Conservation (phyloP, 225 moss, liverwort and hornwort species). For the Lunularia cruciata region DNA sequence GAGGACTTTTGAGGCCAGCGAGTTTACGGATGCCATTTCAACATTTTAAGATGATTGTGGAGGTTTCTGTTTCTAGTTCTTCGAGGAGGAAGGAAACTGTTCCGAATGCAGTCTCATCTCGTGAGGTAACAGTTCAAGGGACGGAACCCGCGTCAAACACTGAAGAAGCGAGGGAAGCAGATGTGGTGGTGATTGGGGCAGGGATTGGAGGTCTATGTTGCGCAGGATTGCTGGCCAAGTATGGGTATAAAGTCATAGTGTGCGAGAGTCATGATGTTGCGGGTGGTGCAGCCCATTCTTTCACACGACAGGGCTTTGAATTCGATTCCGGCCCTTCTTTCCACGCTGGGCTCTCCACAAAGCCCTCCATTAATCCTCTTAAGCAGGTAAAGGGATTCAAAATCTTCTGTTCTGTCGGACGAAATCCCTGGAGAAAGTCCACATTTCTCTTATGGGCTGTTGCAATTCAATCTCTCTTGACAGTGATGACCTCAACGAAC, state of each 20-base stretch:
- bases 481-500: too few relatives aligned
- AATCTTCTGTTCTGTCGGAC: background rate
- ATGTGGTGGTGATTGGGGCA: slow-evolving; percentile 79
- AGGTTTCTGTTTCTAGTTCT: slow-evolving; percentile 1
- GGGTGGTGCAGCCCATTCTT: slow-evolving; percentile 75
- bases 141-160: slow-evolving; percentile 2
- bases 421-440: background rate
- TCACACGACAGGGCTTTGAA: slow-evolving; percentile 62
- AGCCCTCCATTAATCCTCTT: slow-evolving; percentile 81
- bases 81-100: background rate
- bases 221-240: slow-evolving; percentile 65
- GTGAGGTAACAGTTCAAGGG: background rate
- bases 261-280: slow-evolving; percentile 77
- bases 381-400: slow-evolving; percentile 53
- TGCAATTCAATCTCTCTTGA: too few relatives aligned
- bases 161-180: slow-evolving; percentile 28
- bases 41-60: background rate
- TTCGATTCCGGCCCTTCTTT: slow-evolving; percentile 85
- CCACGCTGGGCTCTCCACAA: slow-evolving; percentile 71
- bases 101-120: background rate
- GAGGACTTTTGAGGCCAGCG: background rate
- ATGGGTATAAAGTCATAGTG: slow-evolving; percentile 67
- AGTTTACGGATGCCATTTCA: too few relatives aligned
- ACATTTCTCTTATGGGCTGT: too few relatives aligned
- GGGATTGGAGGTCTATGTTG: slow-evolving; percentile 86